These are phyloP conservation scores for Cryphonectria naterciae DNA, from an alignment of 2,329 filamentous ascomycete genomes.

Conservation along the genomic window DNA sequence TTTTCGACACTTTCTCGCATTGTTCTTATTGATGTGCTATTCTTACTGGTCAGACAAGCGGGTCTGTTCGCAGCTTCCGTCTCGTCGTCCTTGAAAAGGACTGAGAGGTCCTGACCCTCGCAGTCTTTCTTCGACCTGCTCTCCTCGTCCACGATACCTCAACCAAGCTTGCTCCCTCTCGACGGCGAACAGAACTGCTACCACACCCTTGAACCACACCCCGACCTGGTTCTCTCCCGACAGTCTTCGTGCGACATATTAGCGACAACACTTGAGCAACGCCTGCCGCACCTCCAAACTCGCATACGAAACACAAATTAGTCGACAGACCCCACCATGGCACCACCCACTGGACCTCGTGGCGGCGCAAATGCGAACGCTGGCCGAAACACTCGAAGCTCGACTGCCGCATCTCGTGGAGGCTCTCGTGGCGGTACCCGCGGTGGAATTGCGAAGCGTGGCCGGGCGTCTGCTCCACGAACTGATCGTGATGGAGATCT, in stretches of 20 bases:
- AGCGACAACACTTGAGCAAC: slow-evolving; percentile 8
- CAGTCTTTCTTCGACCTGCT: not conserved
- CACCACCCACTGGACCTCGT: slow-evolving; percentile 33
- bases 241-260: slow-evolving; percentile 2
- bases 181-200: not conserved
- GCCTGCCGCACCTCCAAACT: not conserved
- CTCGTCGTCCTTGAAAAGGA: slow-evolving; percentile 18
- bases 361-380: slow-evolving; percentile 28
- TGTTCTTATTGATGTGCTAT: slow-evolving; percentile 11
- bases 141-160: slow-evolving; percentile 1
- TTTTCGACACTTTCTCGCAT: not conserved
- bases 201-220: not conserved
- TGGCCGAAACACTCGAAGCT: slow-evolving; percentile 27
- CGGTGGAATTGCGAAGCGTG: slow-evolving; percentile 57
- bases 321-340: slow-evolving; percentile 32
- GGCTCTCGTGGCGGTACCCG: slow-evolving; percentile 35
- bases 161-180: not conserved
- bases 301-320: not conserved
- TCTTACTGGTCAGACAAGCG: not conserved
- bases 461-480: slow-evolving; percentile 40
- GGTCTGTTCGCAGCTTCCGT: not conserved
- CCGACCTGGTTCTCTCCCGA: not conserved
- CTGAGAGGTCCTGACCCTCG: slow-evolving; percentile 8
- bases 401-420: slow-evolving; percentile 16
- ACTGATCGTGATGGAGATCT: slow-evolving; percentile 62